Evolutionary conservation across 805 yeast species (phyloP).

Genomic region (Pichia californica): DNA sequence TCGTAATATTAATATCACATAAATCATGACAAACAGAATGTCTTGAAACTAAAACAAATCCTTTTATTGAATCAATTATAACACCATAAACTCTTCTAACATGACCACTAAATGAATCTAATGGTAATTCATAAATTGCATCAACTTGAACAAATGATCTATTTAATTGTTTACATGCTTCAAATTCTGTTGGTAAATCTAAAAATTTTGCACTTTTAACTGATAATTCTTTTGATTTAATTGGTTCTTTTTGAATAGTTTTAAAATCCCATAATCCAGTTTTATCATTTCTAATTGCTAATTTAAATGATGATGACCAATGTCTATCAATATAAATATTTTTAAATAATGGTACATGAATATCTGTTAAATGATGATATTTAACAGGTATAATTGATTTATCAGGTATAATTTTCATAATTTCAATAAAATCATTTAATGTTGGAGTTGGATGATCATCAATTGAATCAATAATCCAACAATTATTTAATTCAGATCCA

Average conservation of each 20-base stretch:
- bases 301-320: slow-evolving; percentile 67
- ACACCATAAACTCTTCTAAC: slow-evolving; percentile 67
- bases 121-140: slow-evolving; percentile 55
- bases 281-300: slow-evolving; percentile 55
- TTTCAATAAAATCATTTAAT: slow-evolving; percentile 68
- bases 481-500: slow-evolving; percentile 46
- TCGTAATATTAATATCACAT: slow-evolving; percentile 65
- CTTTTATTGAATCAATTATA: slow-evolving; percentile 72
- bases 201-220: slow-evolving; percentile 66
- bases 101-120: slow-evolving; percentile 69
- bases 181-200: slow-evolving; percentile 57
- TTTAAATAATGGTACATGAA: slow-evolving; percentile 66
- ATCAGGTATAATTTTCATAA: slow-evolving; percentile 75
- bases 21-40: slow-evolving; percentile 76
- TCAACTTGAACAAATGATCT: slow-evolving; percentile 69
- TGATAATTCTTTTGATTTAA: slow-evolving; percentile 43
- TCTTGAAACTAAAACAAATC: slow-evolving; percentile 75
- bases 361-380: slow-evolving; percentile 72
- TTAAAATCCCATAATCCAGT: slow-evolving; percentile 54
- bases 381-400: slow-evolving; percentile 60
- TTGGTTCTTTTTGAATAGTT: slow-evolving; percentile 51
- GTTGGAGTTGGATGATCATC: slow-evolving; percentile 72
- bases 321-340: slow-evolving; percentile 75
- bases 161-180: slow-evolving; percentile 48
- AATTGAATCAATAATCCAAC: slow-evolving; percentile 76